These are phyloP conservation scores for Solanum sejunctum DNA, from an alignment of 257 asterid species.

Conservation along the genomic window DNA sequence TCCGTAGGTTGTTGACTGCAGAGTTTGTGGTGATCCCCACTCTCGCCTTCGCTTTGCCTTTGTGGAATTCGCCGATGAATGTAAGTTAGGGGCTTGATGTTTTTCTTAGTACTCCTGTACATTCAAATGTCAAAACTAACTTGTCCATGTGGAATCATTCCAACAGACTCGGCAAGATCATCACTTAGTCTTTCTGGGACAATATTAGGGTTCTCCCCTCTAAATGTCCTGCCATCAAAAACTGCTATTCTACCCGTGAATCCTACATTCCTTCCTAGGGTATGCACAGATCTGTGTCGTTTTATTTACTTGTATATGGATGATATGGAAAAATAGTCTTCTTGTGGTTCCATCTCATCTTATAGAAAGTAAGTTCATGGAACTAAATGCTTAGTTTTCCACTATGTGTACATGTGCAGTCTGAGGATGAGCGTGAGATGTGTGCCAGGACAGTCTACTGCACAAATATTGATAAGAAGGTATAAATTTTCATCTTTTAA, in stretches of 20 bases:
- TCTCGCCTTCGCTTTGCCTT: slow-evolving; percentile 98
- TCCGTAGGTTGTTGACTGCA: slow-evolving; percentile 88
- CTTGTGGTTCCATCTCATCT: not conserved
- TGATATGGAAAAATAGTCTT: not conserved
- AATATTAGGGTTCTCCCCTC: slow-evolving; percentile 61
- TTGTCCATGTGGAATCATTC: slow-evolving; percentile 4
- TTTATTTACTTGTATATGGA: not conserved
- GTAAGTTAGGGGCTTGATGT: slow-evolving; percentile 27
- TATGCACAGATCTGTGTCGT: slow-evolving; percentile 11
- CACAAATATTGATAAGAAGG: slow-evolving; percentile 92
- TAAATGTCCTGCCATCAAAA: slow-evolving; percentile 91
- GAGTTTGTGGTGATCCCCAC: slow-evolving; percentile 97
- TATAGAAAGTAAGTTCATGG: not conserved
- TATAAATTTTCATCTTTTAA: not conserved
- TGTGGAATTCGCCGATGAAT: slow-evolving; percentile 86
- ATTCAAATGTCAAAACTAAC: not conserved
- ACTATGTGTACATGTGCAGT: slow-evolving; percentile 19
- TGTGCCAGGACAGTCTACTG: slow-evolving; percentile 96
- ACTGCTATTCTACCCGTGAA: slow-evolving; percentile 96
- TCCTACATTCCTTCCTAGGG: slow-evolving; percentile 94
- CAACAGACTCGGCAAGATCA: slow-evolving; percentile 66
- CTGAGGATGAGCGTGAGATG: slow-evolving; percentile 97
- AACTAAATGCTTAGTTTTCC: not conserved
- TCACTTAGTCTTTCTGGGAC: slow-evolving; percentile 64
- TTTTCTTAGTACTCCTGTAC: not conserved